Base-by-base conservation (phyloP, 768 basidiomycete species). In the Crepidotus variabilis region DNA sequence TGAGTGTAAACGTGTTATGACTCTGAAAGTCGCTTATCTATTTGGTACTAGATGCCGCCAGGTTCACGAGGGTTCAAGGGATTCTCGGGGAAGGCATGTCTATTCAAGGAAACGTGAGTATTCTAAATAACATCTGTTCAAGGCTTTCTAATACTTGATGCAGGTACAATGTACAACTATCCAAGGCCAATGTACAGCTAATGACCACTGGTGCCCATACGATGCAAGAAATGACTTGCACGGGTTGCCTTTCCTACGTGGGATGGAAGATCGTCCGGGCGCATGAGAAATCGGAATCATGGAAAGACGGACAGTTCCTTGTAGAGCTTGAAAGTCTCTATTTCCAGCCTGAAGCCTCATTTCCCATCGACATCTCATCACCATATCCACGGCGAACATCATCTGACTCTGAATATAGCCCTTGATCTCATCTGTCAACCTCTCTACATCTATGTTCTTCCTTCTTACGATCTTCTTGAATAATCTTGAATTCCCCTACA, bases 191-290 rank as follows among this genome's bases (percentile, higher is more conserved):
- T 32, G 77, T 83, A 22, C 80, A 81, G 55, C 74, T 87, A 24
- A 85, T 87, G 84, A 74, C 72, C 43, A 83, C 84, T 8, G 84
- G 85, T 23, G 84, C 83, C 18, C 83, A 86, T 61, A 83, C 81
- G 13, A 80, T 84, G 73, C 78, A 81, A 64, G 80, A 84, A 65
- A 74, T 82, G 24, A 70, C 71, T 16, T 86, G 84, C 66, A 66
- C 72, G 5, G 70, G 69, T 5, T 85, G 84, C 63, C 71, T 74
- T 32, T 59, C 72, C 9, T 82, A 81, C 63, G 71, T 86, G n/a
- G 85, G 85, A 11, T 87, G 82, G 82, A 81, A 82, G 66, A 84
- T 87, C 50, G 68, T 83, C 5, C 78, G 78, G 33, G 84, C 83
- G 2, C 78, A 81, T 61, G 82, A 84, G 56, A 62, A 64, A 36